phyloP scores from a whole-genome alignment of 2,329 filamentous ascomycete species.

The Diplodia intermedia region DNA sequence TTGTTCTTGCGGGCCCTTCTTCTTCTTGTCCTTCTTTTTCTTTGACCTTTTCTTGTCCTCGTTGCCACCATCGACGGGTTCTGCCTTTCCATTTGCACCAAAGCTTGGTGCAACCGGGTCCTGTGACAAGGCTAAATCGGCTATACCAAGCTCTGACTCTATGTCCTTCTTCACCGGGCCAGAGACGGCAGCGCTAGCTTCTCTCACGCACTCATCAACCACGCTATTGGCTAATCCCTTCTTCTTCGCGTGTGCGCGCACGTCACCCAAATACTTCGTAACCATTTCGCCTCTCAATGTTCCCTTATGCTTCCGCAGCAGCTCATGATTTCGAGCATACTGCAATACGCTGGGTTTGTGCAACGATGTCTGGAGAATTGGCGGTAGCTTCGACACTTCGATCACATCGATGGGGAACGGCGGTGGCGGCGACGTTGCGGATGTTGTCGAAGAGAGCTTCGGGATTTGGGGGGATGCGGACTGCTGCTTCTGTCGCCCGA shows the following conservation, averaged over 20 bases:
- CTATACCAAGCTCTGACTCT: background rate
- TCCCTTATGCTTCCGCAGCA: background rate
- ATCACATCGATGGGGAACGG: background rate
- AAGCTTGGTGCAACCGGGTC: too few species aligned
- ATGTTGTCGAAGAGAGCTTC: background rate
- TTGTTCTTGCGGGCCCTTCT: background rate
- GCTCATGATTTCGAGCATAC: background rate
- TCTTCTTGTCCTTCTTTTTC: background rate
- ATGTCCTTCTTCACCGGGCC: background rate
- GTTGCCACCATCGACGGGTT: background rate
- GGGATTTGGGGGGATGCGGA: too few species aligned
- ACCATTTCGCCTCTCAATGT: background rate
- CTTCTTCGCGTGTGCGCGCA: background rate
- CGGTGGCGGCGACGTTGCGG: too few species aligned
- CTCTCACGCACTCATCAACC: background rate
- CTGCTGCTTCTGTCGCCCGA: background rate
- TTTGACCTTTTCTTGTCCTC: background rate
- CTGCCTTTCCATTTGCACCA: too few species aligned
- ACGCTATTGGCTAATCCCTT: constrained; percentile 12
- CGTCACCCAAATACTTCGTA: constrained; percentile 4
- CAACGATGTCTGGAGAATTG: background rate
- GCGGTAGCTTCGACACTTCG: background rate
- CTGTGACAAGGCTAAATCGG: too few species aligned
- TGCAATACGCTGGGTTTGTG: background rate
- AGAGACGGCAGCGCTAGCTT: background rate